Conservation (phyloP, 73 alveolate species). For the Loxodes magnus region DNA sequence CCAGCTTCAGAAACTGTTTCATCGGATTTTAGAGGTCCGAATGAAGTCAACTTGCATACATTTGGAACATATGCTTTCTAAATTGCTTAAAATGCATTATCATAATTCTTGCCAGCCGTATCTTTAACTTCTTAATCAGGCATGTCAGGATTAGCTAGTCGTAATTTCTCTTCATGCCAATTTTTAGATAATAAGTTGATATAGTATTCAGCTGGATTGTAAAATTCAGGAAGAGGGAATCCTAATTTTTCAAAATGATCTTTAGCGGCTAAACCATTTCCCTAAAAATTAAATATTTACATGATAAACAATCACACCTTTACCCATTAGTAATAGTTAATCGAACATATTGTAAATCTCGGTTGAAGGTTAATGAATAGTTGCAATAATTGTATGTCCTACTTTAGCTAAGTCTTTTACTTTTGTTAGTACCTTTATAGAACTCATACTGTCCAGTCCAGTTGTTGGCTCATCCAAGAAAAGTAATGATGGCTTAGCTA, state of each 20-base stretch:
- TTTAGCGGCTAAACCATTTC: conserved; percentile 9
- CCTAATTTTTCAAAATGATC: conserved; percentile 46
- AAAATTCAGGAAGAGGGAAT: conserved; percentile 37
- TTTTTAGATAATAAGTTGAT: too few relatives aligned
- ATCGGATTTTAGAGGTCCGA: too few relatives aligned
- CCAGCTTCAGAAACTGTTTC: too few relatives aligned
- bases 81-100: too few relatives aligned
- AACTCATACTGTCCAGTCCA: conserved; percentile 71
- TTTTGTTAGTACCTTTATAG: conserved; percentile 7
- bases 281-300: too few relatives aligned
- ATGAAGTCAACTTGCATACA: too few relatives aligned
- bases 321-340: conserved; percentile 24
- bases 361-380: conserved; percentile 44
- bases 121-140: too few relatives aligned
- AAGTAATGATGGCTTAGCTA: conserved; percentile 80
- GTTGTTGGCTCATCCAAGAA: conserved; percentile 89
- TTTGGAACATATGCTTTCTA: too few relatives aligned
- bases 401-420: conserved; percentile 8
- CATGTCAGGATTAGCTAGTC: too few relatives aligned
- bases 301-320: conserved; percentile 21
- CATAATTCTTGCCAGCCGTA: too few relatives aligned
- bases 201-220: conserved; percentile 84
- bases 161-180: too few relatives aligned
- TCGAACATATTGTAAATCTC: conserved; percentile 25
- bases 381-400: conserved; percentile 34